Conservation (phyloP, 371 early-diverging fungal species). For the Apophysomyces ossiformis region DNA sequence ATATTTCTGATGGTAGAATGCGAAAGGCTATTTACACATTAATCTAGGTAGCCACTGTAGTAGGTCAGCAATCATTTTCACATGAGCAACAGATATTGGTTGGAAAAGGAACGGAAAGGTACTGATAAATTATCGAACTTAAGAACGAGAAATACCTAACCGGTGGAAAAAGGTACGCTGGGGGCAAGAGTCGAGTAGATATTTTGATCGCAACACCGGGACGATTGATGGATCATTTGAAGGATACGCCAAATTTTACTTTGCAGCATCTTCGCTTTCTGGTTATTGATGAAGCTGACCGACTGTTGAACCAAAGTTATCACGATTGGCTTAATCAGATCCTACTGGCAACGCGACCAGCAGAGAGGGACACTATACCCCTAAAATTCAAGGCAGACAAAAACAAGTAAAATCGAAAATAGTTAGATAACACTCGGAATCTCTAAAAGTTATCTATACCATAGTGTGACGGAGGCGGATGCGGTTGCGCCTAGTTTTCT, state of each 20-base stretch:
- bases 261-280: constrained; percentile 88
- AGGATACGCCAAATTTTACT: constrained; percentile 85
- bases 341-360: constrained; percentile 74
- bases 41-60: constrained; percentile 63
- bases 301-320: constrained; percentile 87
- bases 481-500: constrained; percentile 62
- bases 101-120: constrained; percentile 45
- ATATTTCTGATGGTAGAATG: background rate
- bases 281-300: constrained; percentile 97
- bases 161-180: constrained; percentile 31
- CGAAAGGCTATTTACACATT: background rate
- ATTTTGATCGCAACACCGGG: constrained; percentile 97
- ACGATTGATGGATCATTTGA: constrained; percentile 89
- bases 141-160: background rate
- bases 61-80: constrained; percentile 80
- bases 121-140: constrained; percentile 15
- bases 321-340: constrained; percentile 93
- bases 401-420: constrained; percentile 26
- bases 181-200: constrained; percentile 80
- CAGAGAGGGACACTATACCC: background rate
- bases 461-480: constrained; percentile 56
- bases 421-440: background rate
- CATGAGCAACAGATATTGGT: constrained; percentile 78
- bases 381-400: constrained; percentile 33
- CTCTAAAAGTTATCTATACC: background rate